These are phyloP conservation scores for Plantago elongata DNA, from an alignment of 257 asterid species.

Conservation along the genomic window DNA sequence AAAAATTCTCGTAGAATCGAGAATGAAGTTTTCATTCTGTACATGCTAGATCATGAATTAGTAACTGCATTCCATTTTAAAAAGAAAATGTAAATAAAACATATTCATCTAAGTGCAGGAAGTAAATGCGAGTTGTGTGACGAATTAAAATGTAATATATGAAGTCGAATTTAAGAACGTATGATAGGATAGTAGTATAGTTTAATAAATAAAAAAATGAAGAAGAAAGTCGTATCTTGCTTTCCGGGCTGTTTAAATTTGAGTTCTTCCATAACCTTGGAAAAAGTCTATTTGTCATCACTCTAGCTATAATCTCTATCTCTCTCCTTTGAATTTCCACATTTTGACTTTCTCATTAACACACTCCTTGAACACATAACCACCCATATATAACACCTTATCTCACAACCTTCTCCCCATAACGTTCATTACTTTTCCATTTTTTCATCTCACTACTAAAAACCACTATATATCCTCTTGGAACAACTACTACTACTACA, in stretches of 20 bases:
- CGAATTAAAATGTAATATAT: no score
- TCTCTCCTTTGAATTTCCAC: slow-evolving; percentile 28
- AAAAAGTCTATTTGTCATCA: slow-evolving; percentile 33
- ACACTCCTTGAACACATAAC: slow-evolving; percentile 3
- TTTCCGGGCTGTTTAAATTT: slow-evolving; percentile 1
- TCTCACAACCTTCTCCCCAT: slow-evolving; percentile 8
- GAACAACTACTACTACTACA: not conserved
- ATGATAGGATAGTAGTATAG: no score
- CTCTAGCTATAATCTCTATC: slow-evolving; percentile 11
- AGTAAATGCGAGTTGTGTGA: no score
- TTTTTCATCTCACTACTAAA: not conserved
- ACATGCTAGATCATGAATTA: no score
- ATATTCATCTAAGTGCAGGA: no score
- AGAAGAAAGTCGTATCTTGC: slow-evolving; percentile 6
- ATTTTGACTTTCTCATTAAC: slow-evolving; percentile 30
- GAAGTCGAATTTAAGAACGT: no score
- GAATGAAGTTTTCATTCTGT: no score
- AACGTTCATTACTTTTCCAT: not conserved
- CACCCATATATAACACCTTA: slow-evolving; percentile 20
- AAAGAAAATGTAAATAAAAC: no score
- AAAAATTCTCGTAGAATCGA: no score
- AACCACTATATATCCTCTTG: not conserved
- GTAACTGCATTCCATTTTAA: no score
- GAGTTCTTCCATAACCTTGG: slow-evolving; percentile 18
- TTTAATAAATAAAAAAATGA: no score